These are phyloP conservation scores for Colletotrichum tropicale DNA, from an alignment of 2,329 filamentous ascomycete species.

Conservation along the genomic window DNA sequence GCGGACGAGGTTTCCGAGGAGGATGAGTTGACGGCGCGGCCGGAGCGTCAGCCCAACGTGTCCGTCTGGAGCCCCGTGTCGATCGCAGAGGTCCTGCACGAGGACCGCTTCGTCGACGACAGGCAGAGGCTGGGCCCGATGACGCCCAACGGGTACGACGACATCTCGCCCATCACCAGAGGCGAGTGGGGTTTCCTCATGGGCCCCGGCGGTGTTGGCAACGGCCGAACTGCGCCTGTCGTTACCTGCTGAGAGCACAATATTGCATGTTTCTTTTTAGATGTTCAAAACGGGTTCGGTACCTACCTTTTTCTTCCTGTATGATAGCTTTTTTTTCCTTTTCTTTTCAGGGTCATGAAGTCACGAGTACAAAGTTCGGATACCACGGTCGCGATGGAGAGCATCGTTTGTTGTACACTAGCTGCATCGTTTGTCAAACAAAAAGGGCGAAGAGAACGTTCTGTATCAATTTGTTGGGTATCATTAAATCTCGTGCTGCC, in stretches of 20 bases:
- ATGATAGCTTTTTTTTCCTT: constrained; percentile 1
- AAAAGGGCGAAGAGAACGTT: neutral
- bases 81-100: constrained; percentile 49
- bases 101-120: constrained; percentile 18
- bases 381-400: neutral
- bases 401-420: constrained; percentile 12
- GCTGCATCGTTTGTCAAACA: neutral
- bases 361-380: neutral
- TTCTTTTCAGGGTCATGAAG: neutral
- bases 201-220: constrained; percentile 48
- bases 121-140: constrained; percentile 45
- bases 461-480: constrained; percentile 6
- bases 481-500: neutral
- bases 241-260: constrained; percentile 50
- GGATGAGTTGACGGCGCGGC: constrained; percentile 41
- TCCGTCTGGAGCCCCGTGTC: constrained; percentile 36
- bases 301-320: neutral
- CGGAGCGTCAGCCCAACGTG: constrained; percentile 29
- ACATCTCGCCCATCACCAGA: constrained; percentile 66
- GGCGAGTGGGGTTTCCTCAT: constrained; percentile 69
- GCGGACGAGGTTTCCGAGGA: constrained; percentile 33
- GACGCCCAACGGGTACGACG: constrained; percentile 65
- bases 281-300: neutral
- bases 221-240: constrained; percentile 51
- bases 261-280: neutral